Evolutionary conservation across 305 asterid species (phyloP), one percentile per base, ranked within the genome.

Genomic region (Fraxinus xanthoxyloides): DNA sequence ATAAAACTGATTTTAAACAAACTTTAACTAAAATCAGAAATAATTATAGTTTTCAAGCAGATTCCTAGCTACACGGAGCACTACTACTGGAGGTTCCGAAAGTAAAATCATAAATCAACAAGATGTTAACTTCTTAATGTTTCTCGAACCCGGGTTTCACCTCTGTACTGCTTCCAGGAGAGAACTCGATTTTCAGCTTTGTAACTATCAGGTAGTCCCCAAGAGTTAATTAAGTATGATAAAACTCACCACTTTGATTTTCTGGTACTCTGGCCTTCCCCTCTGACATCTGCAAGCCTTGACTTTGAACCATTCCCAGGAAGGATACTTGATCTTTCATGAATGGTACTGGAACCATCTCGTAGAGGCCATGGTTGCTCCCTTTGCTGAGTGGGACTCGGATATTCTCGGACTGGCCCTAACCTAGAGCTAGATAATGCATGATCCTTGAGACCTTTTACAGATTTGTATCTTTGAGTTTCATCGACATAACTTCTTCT

Each of bases 241-340:
- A 31, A 80, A 63, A 74, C 34, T 93, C 86, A 93, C 88, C 97
- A 79, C 85, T 89, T 93, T 4, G 93, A 89, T 85, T 90, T 90
- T 85, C 97, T 85, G 75, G 77, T 72, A 59, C 86, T 77, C 56
- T 87, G 92, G 59, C 89, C 89, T 76, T 87, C 94, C 24, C 78
- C 87, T 74, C 88, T 84, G 80, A 82, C 75, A 61, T 88, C 92
- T 21, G 89, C 85, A 46, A 85, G 75, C 87, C 93, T 89, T 0
- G 97, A 88, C 89, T 90, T 94, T 10, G 85, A 82, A 54, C 88
- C 81, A 61, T 77, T 85, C 9, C 83, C 85, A 26, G 85, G 90
- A 70, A 67, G 38, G 63, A 77, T 77, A 36, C 83, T 74, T 3
- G 90, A 67, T 35, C 86, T 84, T 73, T 89, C 94, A 28, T 80